These are phyloP conservation scores for Magnusiomyces ingens DNA, from an alignment of 1,139 yeast genomes.

Conservation along the genomic window DNA sequence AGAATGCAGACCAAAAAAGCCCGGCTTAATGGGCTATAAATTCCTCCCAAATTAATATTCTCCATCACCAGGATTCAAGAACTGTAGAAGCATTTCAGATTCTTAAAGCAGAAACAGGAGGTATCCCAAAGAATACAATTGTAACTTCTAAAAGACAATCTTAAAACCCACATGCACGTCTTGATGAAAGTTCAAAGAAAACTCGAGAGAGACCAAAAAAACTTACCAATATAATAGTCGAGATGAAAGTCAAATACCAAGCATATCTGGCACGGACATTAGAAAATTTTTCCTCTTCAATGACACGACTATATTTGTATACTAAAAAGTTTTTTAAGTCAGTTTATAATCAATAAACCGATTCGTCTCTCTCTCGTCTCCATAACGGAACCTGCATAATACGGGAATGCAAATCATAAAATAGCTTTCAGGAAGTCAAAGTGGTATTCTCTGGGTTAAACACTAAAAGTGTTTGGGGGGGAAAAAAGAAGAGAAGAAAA, in stretches of 20 bases:
- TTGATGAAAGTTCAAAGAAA: conserved; percentile 6
- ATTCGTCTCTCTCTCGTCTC: neutral
- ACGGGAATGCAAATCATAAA: conserved; percentile 4
- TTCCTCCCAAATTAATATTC: conserved; percentile 15
- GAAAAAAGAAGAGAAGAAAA: neutral
- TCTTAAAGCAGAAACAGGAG: conserved; percentile 22
- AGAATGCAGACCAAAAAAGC: conserved; percentile 5
- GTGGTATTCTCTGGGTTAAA: neutral
- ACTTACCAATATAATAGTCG: conserved; percentile 30
- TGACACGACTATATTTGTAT: conserved; percentile 28
- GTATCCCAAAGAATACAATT: conserved; percentile 34
- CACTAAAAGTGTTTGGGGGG: neutral
- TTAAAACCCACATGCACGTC: conserved; percentile 32
- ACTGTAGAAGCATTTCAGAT: conserved; percentile 26
- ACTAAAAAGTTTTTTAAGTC: conserved; percentile 19
- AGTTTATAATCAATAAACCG: neutral
- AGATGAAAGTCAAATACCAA: conserved; percentile 28
- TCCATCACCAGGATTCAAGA: conserved; percentile 25
- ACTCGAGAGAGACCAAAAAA: conserved; percentile 3
- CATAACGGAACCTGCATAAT: neutral
- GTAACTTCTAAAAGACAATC: conserved; percentile 25
- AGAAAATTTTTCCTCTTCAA: conserved; percentile 30
- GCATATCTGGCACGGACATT: conserved; percentile 28
- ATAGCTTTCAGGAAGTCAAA: neutral
- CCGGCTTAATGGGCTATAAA: conserved; percentile 15